Evolutionary conservation across 148 eudicot species (phyloP), one percentile per base, ranked within the genome.

Genomic region (Nepenthes gracilis): DNA sequence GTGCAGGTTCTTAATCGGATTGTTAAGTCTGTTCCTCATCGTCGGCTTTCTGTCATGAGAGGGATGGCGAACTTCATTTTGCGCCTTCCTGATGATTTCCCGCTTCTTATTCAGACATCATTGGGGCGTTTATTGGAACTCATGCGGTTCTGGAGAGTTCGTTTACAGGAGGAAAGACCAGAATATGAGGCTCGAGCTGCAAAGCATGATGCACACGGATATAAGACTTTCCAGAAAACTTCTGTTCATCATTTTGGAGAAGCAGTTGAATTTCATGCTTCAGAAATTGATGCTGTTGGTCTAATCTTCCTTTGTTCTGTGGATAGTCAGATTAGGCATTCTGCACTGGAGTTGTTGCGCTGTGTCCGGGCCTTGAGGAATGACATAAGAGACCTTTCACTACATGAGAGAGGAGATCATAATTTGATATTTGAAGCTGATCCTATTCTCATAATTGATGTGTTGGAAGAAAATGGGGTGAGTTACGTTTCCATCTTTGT

Each of bases 261-360:
- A 78, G 84, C 86, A 62, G 73, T 78, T 62, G 99, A 89, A 66
- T 93, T 88, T 64, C 99, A 87, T 79, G 84, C 95, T 71, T 84
- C 95, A 50, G 97, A 93, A 76, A 89, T 93, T 64, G 99, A 93
- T 78, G 95, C 99, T 15, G 96, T 93, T 69, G 99, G 99, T 61
- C 92, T 93, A 58, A 88, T 93, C 47, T 93, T 89, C 69, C 95
- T 93, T 58, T 85, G 95, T 72, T 93, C 99, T 58, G 91, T 83
- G 43, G 99, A 93, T 72, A 89, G 89, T 78, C 99, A 93, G 84
- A 93, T 93, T 58, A 79, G 99, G 72, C 99, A 89, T 77, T 86
- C 95, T 69, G 95, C 99, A 37, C 64, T 93, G 71, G 99, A 93
- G 84, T 78, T 93, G 61, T 73, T 93, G 58, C 95, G 99, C 12